Percentiles rank a stretch among this genome's conserved stretches.
Conservation (phyloP, 768 basidiomycete species). For the Amanita muscaria region DNA sequence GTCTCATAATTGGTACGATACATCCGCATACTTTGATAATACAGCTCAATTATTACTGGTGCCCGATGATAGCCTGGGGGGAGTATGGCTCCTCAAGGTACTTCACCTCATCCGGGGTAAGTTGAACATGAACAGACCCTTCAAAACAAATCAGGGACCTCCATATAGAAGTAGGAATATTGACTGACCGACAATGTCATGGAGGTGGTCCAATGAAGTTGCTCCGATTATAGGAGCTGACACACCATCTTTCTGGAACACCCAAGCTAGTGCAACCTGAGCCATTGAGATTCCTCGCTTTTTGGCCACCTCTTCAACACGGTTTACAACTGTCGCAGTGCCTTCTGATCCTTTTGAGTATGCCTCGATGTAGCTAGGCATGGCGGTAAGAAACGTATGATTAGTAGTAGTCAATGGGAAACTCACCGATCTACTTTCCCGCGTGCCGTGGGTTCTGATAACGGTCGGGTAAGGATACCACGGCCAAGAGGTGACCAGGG, state of each 20-base stretch:
- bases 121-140: slow-evolving; percentile 1
- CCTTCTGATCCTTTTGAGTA: no score
- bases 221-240: slow-evolving; percentile 53
- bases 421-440: slow-evolving; percentile 28
- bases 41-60: no score
- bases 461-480: slow-evolving; percentile 40
- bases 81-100: slow-evolving; percentile 3
- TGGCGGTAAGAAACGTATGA: no score
- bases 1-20: no score
- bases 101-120: slow-evolving; percentile 3
- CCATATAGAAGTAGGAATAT: no score
- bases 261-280: slow-evolving; percentile 38
- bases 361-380: no score
- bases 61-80: neutral
- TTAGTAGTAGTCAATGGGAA: no score
- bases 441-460: slow-evolving; percentile 29
- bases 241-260: slow-evolving; percentile 32
- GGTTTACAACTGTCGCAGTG: no score
- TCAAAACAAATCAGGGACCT: no score
- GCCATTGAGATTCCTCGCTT: slow-evolving; percentile 37
- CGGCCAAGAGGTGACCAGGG: slow-evolving; percentile 53
- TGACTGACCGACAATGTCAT: slow-evolving; percentile 38
- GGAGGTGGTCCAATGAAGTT: slow-evolving; percentile 40
- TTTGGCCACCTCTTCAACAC: slow-evolving; percentile 39
- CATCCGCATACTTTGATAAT: no score